Conservation (phyloP, 352 stramenopile species). For the Phytophthora hibernalis region DNA sequence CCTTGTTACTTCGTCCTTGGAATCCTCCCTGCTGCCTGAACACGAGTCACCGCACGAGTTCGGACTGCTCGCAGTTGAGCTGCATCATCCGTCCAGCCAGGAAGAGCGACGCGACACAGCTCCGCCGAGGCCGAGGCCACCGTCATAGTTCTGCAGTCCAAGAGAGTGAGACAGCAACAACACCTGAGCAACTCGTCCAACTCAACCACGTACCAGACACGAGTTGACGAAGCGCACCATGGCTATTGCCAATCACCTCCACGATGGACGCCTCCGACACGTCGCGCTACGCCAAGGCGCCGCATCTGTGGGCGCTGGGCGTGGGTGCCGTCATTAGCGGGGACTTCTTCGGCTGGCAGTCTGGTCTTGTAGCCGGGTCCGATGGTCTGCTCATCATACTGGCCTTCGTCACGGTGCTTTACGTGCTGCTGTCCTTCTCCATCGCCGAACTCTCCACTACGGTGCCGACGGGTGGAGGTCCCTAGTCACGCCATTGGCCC, state of each 20-base stretch:
- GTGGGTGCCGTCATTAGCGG: constrained; percentile 67
- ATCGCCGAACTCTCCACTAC: constrained; percentile 74
- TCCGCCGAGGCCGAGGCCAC: constrained; percentile 83
- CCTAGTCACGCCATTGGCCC: constrained; percentile 71
- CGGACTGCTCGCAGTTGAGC: constrained; percentile 65
- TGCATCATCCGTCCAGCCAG: constrained; percentile 76
- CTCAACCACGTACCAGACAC: constrained; percentile 67
- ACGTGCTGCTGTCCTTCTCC: constrained; percentile 67
- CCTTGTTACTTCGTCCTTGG: constrained; percentile 92
- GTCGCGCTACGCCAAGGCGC: constrained; percentile 57
- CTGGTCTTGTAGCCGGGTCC: constrained; percentile 58
- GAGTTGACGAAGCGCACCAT: constrained; percentile 87
- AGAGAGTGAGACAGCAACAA: background rate
- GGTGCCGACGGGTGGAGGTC: constrained; percentile 55
- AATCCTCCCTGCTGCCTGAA: constrained; percentile 89
- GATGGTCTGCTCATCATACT: constrained; percentile 61
- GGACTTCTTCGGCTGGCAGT: constrained; percentile 73
- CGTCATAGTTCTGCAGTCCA: constrained; percentile 72
- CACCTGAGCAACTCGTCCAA: background rate
- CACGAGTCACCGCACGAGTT: constrained; percentile 84
- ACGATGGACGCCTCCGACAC: too few relatives aligned
- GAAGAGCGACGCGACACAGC: constrained; percentile 73
- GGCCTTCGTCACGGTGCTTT: constrained; percentile 64
- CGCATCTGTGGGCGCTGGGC: constrained; percentile 65
- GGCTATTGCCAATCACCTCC: too few relatives aligned